Evolutionary conservation across 306 rosid species (phyloP).

Genomic region (Abrus pulchellus): DNA sequence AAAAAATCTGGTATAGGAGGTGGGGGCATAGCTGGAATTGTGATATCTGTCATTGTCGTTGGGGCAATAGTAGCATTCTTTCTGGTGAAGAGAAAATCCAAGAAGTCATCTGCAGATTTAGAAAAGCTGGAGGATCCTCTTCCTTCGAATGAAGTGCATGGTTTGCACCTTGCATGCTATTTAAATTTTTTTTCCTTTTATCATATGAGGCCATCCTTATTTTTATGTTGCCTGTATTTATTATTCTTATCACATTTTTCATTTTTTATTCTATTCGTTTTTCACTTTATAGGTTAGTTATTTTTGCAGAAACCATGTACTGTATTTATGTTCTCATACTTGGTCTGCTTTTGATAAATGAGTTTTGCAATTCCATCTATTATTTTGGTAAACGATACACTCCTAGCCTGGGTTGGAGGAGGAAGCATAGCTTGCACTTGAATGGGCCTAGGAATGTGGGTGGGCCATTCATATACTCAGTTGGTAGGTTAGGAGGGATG

Average conservation of each 20-base stretch:
- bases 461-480: neutral
- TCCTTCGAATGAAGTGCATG: constrained; percentile 73
- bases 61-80: constrained; percentile 80
- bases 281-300: constrained; percentile 30
- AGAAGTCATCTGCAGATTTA: constrained; percentile 69
- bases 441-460: constrained; percentile 8
- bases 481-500: constrained; percentile 27
- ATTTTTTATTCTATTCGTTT: constrained; percentile 27
- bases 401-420: neutral
- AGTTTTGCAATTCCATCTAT: constrained; percentile 28
- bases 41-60: constrained; percentile 74
- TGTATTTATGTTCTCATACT: constrained; percentile 32
- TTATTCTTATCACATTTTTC: neutral
- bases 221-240: constrained; percentile 14
- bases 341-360: constrained; percentile 32
- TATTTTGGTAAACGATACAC: constrained; percentile 32
- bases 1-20: constrained; percentile 82
- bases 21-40: constrained; percentile 90
- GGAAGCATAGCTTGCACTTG: constrained; percentile 19
- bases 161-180: constrained; percentile 58
- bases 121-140: constrained; percentile 74
- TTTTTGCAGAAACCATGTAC: constrained; percentile 20
- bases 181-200: constrained; percentile 24
- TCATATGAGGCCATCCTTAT: constrained; percentile 16
- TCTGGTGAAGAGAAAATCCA: constrained; percentile 78